Conservation (phyloP, 2,329 filamentous ascomycete species). For the Aspergillus calidoustus region DNA sequence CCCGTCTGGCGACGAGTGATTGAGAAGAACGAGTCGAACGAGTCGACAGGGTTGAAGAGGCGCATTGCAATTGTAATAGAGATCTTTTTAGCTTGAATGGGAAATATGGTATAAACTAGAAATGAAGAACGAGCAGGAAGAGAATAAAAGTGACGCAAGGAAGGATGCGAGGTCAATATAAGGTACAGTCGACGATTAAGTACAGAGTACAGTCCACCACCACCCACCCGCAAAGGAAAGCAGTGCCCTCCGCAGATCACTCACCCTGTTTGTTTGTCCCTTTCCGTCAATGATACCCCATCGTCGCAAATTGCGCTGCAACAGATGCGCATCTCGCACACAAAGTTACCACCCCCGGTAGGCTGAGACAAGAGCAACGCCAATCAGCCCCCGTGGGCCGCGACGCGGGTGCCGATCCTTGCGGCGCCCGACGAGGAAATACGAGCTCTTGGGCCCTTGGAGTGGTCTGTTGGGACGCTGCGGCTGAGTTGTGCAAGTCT, state of each 20-base stretch:
- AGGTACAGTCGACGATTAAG: background rate
- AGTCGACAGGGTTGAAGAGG: conserved; percentile 9
- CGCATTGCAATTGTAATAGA: background rate
- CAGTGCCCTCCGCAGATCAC: background rate
- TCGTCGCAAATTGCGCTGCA: background rate
- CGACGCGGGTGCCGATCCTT: conserved; percentile 1
- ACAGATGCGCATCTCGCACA: background rate
- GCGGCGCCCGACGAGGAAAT: background rate
- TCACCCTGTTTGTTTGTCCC: background rate
- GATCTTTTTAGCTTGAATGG: background rate
- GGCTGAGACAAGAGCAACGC: background rate
- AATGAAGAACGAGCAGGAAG: background rate
- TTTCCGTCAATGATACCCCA: background rate
- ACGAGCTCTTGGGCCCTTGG: conserved; percentile 7
- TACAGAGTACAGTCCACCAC: too few relatives aligned
- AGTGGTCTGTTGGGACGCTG: background rate
- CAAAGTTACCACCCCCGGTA: background rate
- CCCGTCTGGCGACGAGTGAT: conserved; percentile 5
- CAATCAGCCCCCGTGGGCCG: background rate
- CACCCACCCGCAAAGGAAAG: too few relatives aligned
- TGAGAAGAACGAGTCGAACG: background rate
- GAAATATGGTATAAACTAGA: background rate
- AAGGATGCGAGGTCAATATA: background rate
- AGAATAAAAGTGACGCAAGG: too few relatives aligned
- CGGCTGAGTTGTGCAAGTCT: background rate